Conservation (phyloP, 208 protist species). For the Leishmania martiniquensis region DNA sequence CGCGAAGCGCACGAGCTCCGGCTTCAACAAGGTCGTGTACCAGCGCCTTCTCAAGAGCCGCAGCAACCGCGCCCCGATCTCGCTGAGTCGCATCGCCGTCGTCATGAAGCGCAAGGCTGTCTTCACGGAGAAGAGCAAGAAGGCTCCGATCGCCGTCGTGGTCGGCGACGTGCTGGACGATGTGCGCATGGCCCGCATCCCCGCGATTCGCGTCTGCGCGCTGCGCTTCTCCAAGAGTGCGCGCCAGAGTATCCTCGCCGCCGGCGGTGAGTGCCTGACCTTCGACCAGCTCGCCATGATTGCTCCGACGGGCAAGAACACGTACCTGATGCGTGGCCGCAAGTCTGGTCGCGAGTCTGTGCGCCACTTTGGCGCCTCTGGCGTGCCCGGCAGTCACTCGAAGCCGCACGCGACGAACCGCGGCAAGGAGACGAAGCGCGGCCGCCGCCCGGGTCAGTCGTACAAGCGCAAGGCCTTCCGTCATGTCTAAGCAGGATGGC, state of each 20-base stretch:
- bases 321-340: slow-evolving; percentile 97
- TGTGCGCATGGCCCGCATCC: slow-evolving; percentile 96
- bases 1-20: slow-evolving; percentile 96
- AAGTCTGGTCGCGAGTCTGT: slow-evolving; percentile 95
- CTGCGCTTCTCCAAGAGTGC: slow-evolving; percentile 99
- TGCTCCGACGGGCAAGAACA: slow-evolving; percentile 97
- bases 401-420: slow-evolving; percentile 89
- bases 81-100: slow-evolving; percentile 95
- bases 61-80: slow-evolving; percentile 97
- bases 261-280: slow-evolving; percentile 98
- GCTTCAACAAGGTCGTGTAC: slow-evolving; percentile 99
- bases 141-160: slow-evolving; percentile 97
- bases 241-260: slow-evolving; percentile 97
- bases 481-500: slow-evolving; percentile 52
- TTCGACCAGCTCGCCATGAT: slow-evolving; percentile 98
- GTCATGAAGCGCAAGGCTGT: slow-evolving; percentile 92
- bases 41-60: slow-evolving; percentile 96
- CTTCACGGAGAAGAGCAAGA: slow-evolving; percentile 79
- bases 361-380: slow-evolving; percentile 99
- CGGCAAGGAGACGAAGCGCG: slow-evolving; percentile 94
- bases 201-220: slow-evolving; percentile 97
- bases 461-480: slow-evolving; percentile 80
- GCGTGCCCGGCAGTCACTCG: slow-evolving; percentile 91
- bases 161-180: slow-evolving; percentile 99
- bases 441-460: slow-evolving; percentile 92